Conservation (phyloP, 1,139 yeast species). For the Blastobotrys raffinosifermentans region DNA sequence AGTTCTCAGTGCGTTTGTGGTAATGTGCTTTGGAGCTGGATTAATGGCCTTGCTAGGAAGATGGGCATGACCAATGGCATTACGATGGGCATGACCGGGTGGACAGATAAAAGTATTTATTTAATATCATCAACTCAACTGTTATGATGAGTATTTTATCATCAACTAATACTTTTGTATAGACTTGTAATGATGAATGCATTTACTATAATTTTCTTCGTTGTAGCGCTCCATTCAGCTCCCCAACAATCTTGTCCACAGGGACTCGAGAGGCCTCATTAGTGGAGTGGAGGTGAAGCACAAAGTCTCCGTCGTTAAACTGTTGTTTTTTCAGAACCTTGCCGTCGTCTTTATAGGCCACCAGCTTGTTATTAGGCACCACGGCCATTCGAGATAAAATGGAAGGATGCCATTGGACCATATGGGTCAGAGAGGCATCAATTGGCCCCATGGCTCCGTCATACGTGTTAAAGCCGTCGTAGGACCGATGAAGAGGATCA, state of each 20-base stretch:
- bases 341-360: slow-evolving; percentile 25
- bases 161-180: too few relatives aligned
- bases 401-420: slow-evolving; percentile 90
- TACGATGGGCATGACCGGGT: slow-evolving; percentile 1
- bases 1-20: slow-evolving; percentile 33
- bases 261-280: slow-evolving; percentile 12
- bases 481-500: slow-evolving; percentile 60
- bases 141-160: slow-evolving; percentile 2
- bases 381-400: slow-evolving; percentile 62
- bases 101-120: neutral
- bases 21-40: slow-evolving; percentile 66
- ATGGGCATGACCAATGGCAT: slow-evolving; percentile 51
- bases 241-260: slow-evolving; percentile 14
- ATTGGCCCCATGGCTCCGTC: slow-evolving; percentile 43
- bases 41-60: slow-evolving; percentile 80
- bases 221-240: slow-evolving; percentile 12
- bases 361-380: slow-evolving; percentile 40
- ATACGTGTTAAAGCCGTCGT: slow-evolving; percentile 54
- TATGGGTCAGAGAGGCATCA: slow-evolving; percentile 56
- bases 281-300: slow-evolving; percentile 21
- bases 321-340: slow-evolving; percentile 19
- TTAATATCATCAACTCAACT: neutral
- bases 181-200: too few relatives aligned
- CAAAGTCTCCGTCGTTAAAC: slow-evolving; percentile 23
- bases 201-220: neutral